A percentile compares a stretch with the other conserved stretches of the same genome.
phyloP scores from a whole-genome alignment of 1,139 yeast genomes.

The Taphrina deformans region DNA sequence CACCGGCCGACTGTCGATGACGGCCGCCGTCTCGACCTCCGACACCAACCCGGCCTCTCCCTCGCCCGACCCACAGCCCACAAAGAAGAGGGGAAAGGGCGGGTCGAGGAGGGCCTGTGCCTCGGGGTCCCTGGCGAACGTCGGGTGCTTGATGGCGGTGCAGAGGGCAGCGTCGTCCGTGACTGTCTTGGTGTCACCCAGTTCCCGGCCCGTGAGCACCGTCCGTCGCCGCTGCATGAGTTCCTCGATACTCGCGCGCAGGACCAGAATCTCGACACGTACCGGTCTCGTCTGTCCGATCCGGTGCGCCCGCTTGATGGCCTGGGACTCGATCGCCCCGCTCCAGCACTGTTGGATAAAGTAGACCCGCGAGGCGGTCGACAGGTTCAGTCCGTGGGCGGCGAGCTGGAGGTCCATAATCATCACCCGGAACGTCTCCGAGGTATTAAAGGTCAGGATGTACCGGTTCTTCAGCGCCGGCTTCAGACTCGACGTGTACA shows the following conservation, averaged over 20 bases:
- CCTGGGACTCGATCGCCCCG: slow-evolving; percentile 68
- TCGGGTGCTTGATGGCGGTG: slow-evolving; percentile 10
- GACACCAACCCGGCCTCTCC: slow-evolving; percentile 8
- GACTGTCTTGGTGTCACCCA: slow-evolving; percentile 19
- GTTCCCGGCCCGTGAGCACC: slow-evolving; percentile 6
- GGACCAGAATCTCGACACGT: slow-evolving; percentile 63
- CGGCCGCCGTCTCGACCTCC: background rate
- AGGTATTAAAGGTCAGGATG: slow-evolving; percentile 54
- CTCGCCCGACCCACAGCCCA: background rate
- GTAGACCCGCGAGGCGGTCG: slow-evolving; percentile 66
- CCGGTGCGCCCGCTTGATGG: slow-evolving; percentile 71
- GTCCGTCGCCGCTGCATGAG: slow-evolving; percentile 53
- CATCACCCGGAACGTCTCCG: slow-evolving; percentile 55
- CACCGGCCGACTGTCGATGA: background rate
- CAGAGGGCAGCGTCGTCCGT: slow-evolving; percentile 20
- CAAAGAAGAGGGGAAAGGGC: background rate
- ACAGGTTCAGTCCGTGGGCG: slow-evolving; percentile 68
- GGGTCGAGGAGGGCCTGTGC: background rate
- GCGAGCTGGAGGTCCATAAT: slow-evolving; percentile 70
- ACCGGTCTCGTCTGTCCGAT: slow-evolving; percentile 63
- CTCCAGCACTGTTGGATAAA: slow-evolving; percentile 72
- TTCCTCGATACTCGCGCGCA: slow-evolving; percentile 64
- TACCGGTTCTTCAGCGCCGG: slow-evolving; percentile 56
- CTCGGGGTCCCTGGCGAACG: background rate
- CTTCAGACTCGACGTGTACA: slow-evolving; percentile 63